Evolutionary conservation across 768 basidiomycete genomes (phyloP).

Genomic region (Trametes sanguinea): DNA sequence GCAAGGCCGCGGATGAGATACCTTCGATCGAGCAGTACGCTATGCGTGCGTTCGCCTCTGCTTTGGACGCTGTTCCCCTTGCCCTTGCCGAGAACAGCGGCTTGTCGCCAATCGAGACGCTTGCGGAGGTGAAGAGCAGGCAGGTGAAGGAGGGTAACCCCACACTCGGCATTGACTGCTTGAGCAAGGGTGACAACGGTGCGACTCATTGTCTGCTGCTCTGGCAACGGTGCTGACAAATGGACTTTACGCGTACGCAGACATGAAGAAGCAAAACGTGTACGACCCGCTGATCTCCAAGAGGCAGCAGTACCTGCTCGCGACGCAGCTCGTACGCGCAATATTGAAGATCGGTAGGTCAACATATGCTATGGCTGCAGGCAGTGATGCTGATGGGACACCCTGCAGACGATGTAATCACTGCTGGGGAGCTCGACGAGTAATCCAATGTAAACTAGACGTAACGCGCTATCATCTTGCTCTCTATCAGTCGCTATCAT

Average conservation of each 20-base stretch:
- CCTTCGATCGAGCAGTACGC: slow-evolving; percentile 99
- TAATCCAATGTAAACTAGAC: slow-evolving; percentile 24
- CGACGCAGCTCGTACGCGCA: slow-evolving; percentile 91
- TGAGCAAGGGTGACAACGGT: slow-evolving; percentile 86
- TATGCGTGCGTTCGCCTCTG: slow-evolving; percentile 98
- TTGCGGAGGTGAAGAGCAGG: slow-evolving; percentile 93
- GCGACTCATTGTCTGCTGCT: slow-evolving; percentile 26
- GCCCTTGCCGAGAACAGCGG: slow-evolving; percentile 99
- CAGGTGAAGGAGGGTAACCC: slow-evolving; percentile 88
- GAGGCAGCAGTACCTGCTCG: slow-evolving; percentile 93
- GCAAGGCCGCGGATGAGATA: slow-evolving; percentile 96
- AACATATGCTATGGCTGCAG: not conserved
- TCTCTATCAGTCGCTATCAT: too few species aligned
- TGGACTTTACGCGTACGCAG: slow-evolving; percentile 42
- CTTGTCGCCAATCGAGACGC: slow-evolving; percentile 91
- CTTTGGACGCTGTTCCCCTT: slow-evolving; percentile 92
- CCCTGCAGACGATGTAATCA: slow-evolving; percentile 73
- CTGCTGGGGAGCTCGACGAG: slow-evolving; percentile 68
- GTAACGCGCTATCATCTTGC: not conserved
- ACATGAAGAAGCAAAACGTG: slow-evolving; percentile 97
- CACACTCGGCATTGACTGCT: slow-evolving; percentile 90
- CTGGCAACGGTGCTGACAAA: not conserved
- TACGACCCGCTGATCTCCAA: slow-evolving; percentile 98
- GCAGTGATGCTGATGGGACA: slow-evolving; percentile 2
- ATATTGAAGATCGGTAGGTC: slow-evolving; percentile 85